Conservation (phyloP, 169 alveolate genomes). For the Plasmodium gallinaceum region DNA sequence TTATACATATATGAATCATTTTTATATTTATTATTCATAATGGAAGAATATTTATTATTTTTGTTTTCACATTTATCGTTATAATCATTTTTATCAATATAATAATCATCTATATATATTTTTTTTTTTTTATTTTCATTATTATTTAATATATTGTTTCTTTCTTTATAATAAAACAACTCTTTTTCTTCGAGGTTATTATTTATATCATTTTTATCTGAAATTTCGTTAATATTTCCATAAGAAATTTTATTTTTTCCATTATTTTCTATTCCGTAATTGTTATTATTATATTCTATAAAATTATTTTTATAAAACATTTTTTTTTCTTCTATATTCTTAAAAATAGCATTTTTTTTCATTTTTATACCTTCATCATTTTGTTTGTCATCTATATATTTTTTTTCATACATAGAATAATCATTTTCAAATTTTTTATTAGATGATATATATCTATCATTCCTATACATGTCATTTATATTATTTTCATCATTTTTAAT, state of each 20-base stretch:
- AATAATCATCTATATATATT: slow-evolving; percentile 7
- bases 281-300: not conserved
- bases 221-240: not conserved
- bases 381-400: not conserved
- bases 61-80: slow-evolving; percentile 18
- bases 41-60: slow-evolving; percentile 1
- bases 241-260: not conserved
- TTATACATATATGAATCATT: not conserved
- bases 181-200: not conserved
- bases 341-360: not conserved
- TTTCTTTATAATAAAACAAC: not conserved
- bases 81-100: slow-evolving; percentile 1
- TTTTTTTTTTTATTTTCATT: not conserved
- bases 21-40: slow-evolving; percentile 6
- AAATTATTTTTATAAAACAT: slow-evolving; percentile 5
- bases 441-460: not conserved
- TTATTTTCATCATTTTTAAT: not conserved
- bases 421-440: not conserved
- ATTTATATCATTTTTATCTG: not conserved
- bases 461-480: not conserved
- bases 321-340: not conserved
- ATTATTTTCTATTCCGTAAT: not conserved
- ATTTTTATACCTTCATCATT: not conserved
- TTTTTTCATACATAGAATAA: not conserved
- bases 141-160: not conserved